Evolutionary conservation across 495 filamentous ascomycete genomes (phyloP).

Genomic region (Parathielavia hyrcaniae): DNA sequence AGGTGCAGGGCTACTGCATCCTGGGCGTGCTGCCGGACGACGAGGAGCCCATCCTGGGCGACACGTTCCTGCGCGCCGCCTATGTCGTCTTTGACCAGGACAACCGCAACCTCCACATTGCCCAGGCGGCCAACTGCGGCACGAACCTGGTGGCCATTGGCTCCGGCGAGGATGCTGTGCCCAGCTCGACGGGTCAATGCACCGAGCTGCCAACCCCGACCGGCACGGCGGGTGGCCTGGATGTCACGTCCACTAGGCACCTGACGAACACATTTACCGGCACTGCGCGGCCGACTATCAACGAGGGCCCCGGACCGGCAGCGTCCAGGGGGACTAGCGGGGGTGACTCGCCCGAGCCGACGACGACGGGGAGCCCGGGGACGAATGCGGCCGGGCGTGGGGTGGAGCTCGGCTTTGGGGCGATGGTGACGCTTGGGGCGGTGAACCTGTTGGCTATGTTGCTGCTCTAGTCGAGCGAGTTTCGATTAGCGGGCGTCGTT

Average conservation of each 20-base stretch:
- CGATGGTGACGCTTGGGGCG: background rate
- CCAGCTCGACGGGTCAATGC: conserved; percentile 14
- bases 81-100: conserved; percentile 37
- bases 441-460: background rate
- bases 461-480: background rate
- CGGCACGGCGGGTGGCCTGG: background rate
- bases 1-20: conserved; percentile 23
- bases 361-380: background rate
- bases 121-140: conserved; percentile 36
- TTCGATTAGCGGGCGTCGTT: background rate
- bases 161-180: conserved; percentile 23
- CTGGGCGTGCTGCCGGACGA: conserved; percentile 25
- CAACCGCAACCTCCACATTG: conserved; percentile 32
- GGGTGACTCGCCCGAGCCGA: background rate
- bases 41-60: conserved; percentile 28
- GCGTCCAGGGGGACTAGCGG: background rate
- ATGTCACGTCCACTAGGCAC: conserved; percentile 13
- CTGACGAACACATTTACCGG: conserved; percentile 15
- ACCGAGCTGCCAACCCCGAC: conserved; percentile 18
- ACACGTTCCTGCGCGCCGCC: conserved; percentile 32
- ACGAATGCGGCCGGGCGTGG: conserved; percentile 1
- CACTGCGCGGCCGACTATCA: conserved; percentile 7
- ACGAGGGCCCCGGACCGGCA: conserved; percentile 19
- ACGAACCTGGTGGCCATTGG: conserved; percentile 32
- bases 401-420: background rate